Conservation (phyloP, 2,329 filamentous ascomycete species). For the Neonectria coccinea region DNA sequence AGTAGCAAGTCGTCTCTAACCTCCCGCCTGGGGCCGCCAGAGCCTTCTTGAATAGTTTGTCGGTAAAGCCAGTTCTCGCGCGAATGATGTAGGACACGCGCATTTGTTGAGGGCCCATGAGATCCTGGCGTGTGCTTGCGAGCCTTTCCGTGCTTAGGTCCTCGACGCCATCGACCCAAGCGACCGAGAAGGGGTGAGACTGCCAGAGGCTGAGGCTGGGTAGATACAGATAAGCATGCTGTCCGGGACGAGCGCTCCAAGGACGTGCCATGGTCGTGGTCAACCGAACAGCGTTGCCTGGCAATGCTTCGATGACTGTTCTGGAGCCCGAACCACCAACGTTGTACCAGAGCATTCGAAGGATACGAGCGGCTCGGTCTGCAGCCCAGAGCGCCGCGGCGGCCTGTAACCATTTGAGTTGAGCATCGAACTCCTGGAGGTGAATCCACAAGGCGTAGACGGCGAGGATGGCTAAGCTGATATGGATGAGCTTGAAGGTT, state of each 20-base stretch:
- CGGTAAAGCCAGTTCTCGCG: slow-evolving; percentile 79
- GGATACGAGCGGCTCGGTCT: slow-evolving; percentile 71
- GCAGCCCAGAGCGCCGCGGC: slow-evolving; percentile 75
- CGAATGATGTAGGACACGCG: slow-evolving; percentile 79
- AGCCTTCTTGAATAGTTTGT: slow-evolving; percentile 75
- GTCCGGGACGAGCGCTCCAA: slow-evolving; percentile 80
- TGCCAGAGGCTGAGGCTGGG: slow-evolving; percentile 78
- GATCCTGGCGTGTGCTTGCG: slow-evolving; percentile 69
- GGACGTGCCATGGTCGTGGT: slow-evolving; percentile 80
- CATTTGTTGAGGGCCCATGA: slow-evolving; percentile 70
- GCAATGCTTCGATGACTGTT: slow-evolving; percentile 79
- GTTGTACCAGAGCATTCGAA: slow-evolving; percentile 73
- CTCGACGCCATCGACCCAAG: slow-evolving; percentile 78
- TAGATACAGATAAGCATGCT: slow-evolving; percentile 85
- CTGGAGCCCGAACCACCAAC: slow-evolving; percentile 73
- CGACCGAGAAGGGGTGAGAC: slow-evolving; percentile 83
- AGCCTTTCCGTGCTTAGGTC: slow-evolving; percentile 64
- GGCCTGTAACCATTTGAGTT: slow-evolving; percentile 62
- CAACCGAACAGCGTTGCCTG: slow-evolving; percentile 79
- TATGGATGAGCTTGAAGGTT: slow-evolving; percentile 79
- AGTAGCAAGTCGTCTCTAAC: slow-evolving; percentile 72
- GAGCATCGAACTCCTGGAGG: slow-evolving; percentile 58
- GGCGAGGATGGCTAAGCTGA: slow-evolving; percentile 69
- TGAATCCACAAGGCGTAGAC: slow-evolving; percentile 77
- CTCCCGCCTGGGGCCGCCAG: slow-evolving; percentile 69